Percentiles rank a stretch among this genome's conserved stretches.
Evolutionary conservation across 1,139 yeast species (phyloP).

Genomic region (Taphrina communis): DNA sequence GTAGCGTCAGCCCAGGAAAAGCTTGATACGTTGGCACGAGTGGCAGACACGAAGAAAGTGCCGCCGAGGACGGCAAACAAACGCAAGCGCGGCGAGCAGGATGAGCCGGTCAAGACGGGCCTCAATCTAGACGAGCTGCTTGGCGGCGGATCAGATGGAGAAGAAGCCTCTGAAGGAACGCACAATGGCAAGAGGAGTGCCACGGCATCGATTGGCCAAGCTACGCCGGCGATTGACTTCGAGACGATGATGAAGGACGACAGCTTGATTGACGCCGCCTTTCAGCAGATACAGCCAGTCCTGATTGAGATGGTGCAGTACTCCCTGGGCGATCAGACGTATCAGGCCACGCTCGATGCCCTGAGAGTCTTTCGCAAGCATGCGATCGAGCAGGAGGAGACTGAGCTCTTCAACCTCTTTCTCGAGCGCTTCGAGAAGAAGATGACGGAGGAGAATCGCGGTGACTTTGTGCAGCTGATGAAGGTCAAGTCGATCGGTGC

Average conservation of each 20-base stretch:
- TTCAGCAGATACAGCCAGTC: conserved; percentile 32
- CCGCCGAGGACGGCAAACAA: conserved; percentile 42
- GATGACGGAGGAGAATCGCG: conserved; percentile 23
- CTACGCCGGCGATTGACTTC: conserved; percentile 36
- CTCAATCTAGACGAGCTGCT: conserved; percentile 46
- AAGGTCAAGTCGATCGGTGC: not conserved
- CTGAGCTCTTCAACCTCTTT: conserved; percentile 42
- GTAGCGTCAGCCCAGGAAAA: not conserved
- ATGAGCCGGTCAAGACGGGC: conserved; percentile 43
- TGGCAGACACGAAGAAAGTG: conserved; percentile 47
- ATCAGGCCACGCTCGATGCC: conserved; percentile 21
- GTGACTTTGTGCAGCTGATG: conserved; percentile 19
- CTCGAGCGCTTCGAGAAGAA: conserved; percentile 8
- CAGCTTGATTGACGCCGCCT: conserved; percentile 36
- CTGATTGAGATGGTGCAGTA: conserved; percentile 24
- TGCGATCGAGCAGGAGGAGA: conserved; percentile 44
- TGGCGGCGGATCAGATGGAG: not conserved
- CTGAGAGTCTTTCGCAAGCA: conserved; percentile 38
- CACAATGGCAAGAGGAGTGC: not conserved
- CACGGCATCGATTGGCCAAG: conserved; percentile 32
- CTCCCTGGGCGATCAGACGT: conserved; percentile 26
- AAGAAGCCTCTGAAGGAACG: not conserved
- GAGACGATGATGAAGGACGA: conserved; percentile 26
- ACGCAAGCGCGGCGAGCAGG: conserved; percentile 42
- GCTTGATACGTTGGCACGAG: conserved; percentile 2